Percentiles rank a stretch among this genome's conserved stretches.
phyloP scores from a whole-genome alignment of 73 alveolate species.

The Paramecium caudatum region DNA sequence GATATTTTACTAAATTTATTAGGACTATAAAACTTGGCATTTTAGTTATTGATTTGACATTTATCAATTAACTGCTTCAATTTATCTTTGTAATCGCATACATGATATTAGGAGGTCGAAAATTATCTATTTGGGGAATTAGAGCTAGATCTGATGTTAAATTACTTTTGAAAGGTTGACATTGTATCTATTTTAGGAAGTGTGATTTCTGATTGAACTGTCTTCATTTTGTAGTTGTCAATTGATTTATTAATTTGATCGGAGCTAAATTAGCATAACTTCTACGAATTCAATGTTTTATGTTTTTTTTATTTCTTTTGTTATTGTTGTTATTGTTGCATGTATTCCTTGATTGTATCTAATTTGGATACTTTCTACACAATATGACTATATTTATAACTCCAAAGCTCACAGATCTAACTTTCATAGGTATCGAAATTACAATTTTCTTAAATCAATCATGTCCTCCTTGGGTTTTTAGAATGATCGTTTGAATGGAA shows the following conservation, averaged over 20 bases:
- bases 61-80: neutral
- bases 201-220: neutral
- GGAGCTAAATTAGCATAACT: neutral
- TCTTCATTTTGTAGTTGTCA: neutral
- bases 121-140: neutral
- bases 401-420: conserved; percentile 33
- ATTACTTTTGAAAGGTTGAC: conserved; percentile 17
- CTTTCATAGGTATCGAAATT: neutral
- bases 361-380: neutral
- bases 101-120: neutral
- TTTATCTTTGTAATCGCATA: neutral
- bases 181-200: neutral
- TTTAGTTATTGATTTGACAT: no score
- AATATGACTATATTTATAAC: conserved; percentile 25
- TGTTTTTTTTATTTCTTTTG: neutral
- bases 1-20: conserved; percentile 36
- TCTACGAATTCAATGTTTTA: conserved; percentile 12
- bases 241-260: neutral
- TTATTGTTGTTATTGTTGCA: neutral
- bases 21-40: conserved; percentile 11
- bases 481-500: conserved; percentile 30
- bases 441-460: neutral
- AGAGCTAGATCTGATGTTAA: neutral
- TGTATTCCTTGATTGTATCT: neutral
- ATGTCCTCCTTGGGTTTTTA: conserved; percentile 29